Evolutionary conservation across 2,329 filamentous ascomycete genomes (phyloP).

Genomic region (Arthrocladium fulminans): DNA sequence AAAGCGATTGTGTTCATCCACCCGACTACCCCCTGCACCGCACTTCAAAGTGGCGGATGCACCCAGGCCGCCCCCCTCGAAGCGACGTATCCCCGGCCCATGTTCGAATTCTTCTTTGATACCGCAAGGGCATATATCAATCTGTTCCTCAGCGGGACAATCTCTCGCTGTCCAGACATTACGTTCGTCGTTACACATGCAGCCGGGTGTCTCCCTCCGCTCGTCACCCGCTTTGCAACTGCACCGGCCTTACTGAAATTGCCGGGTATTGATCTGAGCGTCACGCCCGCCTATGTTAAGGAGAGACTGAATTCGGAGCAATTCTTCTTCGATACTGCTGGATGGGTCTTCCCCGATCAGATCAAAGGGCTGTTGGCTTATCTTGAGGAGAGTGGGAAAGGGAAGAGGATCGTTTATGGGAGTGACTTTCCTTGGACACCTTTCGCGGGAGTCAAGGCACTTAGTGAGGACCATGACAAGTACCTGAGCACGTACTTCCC

Average conservation of each 20-base stretch:
- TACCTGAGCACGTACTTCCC: conserved; percentile 17
- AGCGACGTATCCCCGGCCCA: conserved; percentile 34
- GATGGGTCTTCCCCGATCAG: conserved; percentile 21
- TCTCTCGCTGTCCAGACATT: conserved; percentile 39
- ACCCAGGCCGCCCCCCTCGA: conserved; percentile 18
- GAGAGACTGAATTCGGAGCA: conserved; percentile 18
- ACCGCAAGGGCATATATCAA: conserved; percentile 42
- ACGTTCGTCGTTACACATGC: conserved; percentile 43
- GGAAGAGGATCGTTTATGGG: conserved; percentile 19
- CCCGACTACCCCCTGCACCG: conserved; percentile 35
- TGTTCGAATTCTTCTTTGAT: conserved; percentile 48
- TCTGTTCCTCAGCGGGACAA: conserved; percentile 41
- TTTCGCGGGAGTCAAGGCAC: conserved; percentile 10
- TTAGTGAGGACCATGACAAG: conserved; percentile 18
- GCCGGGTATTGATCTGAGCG: conserved; percentile 14
- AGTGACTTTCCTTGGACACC: conserved; percentile 22
- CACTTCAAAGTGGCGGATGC: not conserved
- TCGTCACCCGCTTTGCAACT: conserved; percentile 19
- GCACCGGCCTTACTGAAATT: conserved; percentile 16
- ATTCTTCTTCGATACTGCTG: conserved; percentile 23
- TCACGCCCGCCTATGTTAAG: conserved; percentile 17
- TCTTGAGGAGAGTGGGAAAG: conserved; percentile 10
- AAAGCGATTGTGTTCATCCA: conserved; percentile 47
- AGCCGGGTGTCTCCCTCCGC: conserved; percentile 36
- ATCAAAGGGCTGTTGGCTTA: conserved; percentile 20